Evolutionary conservation across 352 stramenopile species (phyloP).

Genomic region (Pythium rishiriense): DNA sequence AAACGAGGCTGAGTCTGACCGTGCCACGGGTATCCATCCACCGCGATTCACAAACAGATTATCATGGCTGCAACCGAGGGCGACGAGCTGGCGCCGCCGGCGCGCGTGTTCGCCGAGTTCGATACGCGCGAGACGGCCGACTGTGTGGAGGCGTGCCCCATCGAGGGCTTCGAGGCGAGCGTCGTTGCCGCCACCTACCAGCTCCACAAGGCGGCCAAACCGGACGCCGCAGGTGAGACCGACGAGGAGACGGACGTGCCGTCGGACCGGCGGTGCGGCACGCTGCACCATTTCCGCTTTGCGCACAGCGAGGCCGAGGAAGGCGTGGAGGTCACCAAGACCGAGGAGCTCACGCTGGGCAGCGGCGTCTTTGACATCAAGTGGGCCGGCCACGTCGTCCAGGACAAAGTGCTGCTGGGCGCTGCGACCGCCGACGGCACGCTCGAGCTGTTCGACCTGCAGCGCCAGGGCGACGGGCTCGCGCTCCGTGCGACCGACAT

Average conservation of each 20-base stretch:
- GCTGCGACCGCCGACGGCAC: slow-evolving; percentile 62
- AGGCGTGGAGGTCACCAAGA: slow-evolving; percentile 45
- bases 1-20: not conserved
- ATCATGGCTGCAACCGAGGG: too few species aligned
- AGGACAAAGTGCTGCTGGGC: slow-evolving; percentile 55
- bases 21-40: too few species aligned
- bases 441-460: slow-evolving; percentile 66
- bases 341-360: slow-evolving; percentile 42
- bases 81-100: not conserved
- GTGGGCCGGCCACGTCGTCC: slow-evolving; percentile 57
- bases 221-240: not conserved
- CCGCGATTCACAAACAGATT: too few species aligned
- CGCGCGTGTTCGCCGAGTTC: slow-evolving; percentile 58
- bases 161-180: slow-evolving; percentile 57
- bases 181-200: slow-evolving; percentile 84
- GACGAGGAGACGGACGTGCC: slow-evolving; percentile 1
- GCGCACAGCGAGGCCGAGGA: slow-evolving; percentile 21
- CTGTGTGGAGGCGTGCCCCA: slow-evolving; percentile 80
- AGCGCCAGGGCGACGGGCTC: slow-evolving; percentile 1
- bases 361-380: slow-evolving; percentile 87
- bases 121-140: slow-evolving; percentile 80
- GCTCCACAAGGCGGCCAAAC: slow-evolving; percentile 58
- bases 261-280: slow-evolving; percentile 54
- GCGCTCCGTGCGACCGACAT: slow-evolving; percentile 41
- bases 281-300: slow-evolving; percentile 66